Percentiles rank a stretch among this genome's conserved stretches.
These are phyloP conservation scores for Rhizophlyctis rosea DNA, from an alignment of 192 early-diverging fungal genomes.

Conservation along the genomic window DNA sequence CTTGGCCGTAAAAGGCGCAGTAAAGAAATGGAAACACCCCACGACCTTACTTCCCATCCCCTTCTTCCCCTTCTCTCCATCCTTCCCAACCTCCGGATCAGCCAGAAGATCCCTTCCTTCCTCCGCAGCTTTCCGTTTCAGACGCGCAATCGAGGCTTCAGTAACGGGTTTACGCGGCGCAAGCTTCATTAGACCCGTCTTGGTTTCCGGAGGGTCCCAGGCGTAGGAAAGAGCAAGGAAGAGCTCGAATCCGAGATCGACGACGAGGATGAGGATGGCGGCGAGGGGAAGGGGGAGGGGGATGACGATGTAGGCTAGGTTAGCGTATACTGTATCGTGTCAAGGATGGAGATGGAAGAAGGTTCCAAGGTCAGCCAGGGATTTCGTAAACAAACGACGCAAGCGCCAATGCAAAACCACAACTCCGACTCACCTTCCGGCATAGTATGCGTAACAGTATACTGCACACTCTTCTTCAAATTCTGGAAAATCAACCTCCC, in stretches of 20 bases:
- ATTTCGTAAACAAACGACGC: neutral
- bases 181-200: slow-evolving; percentile 78
- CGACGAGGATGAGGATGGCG: slow-evolving; percentile 83
- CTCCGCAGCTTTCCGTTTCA: slow-evolving; percentile 46
- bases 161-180: slow-evolving; percentile 89
- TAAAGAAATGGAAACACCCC: neutral
- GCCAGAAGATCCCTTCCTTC: slow-evolving; percentile 18
- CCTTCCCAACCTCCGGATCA: slow-evolving; percentile 20
- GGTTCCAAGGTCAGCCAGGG: neutral
- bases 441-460: slow-evolving; percentile 87
- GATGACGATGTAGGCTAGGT: slow-evolving; percentile 80
- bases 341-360: neutral
- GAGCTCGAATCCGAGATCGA: slow-evolving; percentile 94
- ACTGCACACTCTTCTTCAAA: slow-evolving; percentile 92
- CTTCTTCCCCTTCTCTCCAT: neutral
- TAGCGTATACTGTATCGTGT: slow-evolving; percentile 53
- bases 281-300: slow-evolving; percentile 80
- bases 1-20: slow-evolving; percentile 13
- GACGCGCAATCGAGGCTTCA: slow-evolving; percentile 64
- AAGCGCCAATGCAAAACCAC: slow-evolving; percentile 12
- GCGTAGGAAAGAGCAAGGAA: slow-evolving; percentile 83
- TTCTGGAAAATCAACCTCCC: slow-evolving; percentile 95
- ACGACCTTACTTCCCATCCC: slow-evolving; percentile 4
- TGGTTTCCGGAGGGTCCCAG: slow-evolving; percentile 84
- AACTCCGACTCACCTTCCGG: slow-evolving; percentile 71